A percentile compares a stretch with the other conserved stretches of the same genome.
Conservation (phyloP, 1,284 basidiomycete species). For the Flammula alnicola region DNA sequence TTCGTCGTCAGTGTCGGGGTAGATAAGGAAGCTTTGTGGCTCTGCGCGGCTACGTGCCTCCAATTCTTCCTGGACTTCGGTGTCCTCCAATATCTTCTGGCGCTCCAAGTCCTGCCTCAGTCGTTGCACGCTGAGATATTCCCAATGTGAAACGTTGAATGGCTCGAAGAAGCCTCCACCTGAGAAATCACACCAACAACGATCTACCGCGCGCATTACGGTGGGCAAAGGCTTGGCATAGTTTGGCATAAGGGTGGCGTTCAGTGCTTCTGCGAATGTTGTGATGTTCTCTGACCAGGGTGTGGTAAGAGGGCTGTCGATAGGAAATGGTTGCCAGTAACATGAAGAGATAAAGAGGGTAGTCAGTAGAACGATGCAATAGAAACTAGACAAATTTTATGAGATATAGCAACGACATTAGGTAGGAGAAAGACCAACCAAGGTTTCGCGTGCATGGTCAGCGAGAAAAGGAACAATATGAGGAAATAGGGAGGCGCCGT, state of each 20-base stretch:
- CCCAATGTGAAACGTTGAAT: constrained; percentile 76
- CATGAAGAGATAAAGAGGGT: constrained; percentile 83
- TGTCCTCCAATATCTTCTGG: constrained; percentile 33
- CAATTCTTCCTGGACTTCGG: background rate
- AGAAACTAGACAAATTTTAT: constrained; percentile 57
- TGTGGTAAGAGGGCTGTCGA: constrained; percentile 59
- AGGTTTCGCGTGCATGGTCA: constrained; percentile 77
- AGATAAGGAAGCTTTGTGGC: background rate
- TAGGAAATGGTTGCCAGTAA: constrained; percentile 80
- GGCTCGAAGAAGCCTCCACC: constrained; percentile 66
- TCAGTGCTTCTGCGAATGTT: constrained; percentile 68
- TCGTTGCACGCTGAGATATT: constrained; percentile 58
- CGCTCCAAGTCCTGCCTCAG: constrained; percentile 53
- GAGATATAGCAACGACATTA: constrained; percentile 10
- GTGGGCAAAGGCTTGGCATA: constrained; percentile 44
- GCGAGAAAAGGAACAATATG: constrained; percentile 70
- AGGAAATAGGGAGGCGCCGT: constrained; percentile 79
- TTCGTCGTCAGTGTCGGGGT: background rate
- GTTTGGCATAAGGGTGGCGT: constrained; percentile 40
- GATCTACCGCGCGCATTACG: constrained; percentile 66
- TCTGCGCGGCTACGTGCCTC: constrained; percentile 3
- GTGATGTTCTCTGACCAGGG: constrained; percentile 73
- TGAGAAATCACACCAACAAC: constrained; percentile 82
- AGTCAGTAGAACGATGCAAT: constrained; percentile 78
- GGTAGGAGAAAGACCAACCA: constrained; percentile 55